phyloP scores from a whole-genome alignment of 2,329 filamentous ascomycete species.

The Colletotrichum nymphaeae region DNA sequence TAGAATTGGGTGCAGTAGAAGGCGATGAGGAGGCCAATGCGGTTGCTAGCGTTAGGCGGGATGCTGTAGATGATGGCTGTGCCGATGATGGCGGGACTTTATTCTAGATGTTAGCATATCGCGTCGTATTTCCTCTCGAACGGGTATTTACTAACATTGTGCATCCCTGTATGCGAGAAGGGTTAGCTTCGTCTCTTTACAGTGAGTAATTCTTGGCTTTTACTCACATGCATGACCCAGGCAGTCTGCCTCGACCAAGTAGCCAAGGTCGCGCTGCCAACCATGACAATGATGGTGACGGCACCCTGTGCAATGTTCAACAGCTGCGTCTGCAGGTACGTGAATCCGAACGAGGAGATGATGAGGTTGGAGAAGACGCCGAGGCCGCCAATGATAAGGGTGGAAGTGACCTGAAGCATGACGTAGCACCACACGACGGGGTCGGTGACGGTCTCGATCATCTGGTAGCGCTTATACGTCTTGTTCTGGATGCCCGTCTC shows the following conservation, averaged over 20 bases:
- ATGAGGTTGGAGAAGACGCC: slow-evolving; percentile 75
- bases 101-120: not conserved
- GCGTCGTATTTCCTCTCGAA: no score
- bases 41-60: slow-evolving; percentile 43
- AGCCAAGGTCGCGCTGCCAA: slow-evolving; percentile 56
- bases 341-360: slow-evolving; percentile 69
- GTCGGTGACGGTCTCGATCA: slow-evolving; percentile 61
- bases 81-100: slow-evolving; percentile 42
- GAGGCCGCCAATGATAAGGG: slow-evolving; percentile 70
- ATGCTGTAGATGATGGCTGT: slow-evolving; percentile 53
- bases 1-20: slow-evolving; percentile 59
- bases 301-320: slow-evolving; percentile 63
- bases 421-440: slow-evolving; percentile 70
- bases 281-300: slow-evolving; percentile 35
- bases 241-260: slow-evolving; percentile 67
- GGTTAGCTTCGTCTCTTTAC: slow-evolving; percentile 72
- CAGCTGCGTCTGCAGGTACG: slow-evolving; percentile 67
- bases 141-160: not conserved
- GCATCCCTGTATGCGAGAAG: slow-evolving; percentile 61
- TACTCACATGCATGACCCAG: slow-evolving; percentile 46
- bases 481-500: slow-evolving; percentile 81
- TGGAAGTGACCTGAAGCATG: slow-evolving; percentile 69
- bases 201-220: slow-evolving; percentile 54
- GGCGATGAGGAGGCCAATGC: slow-evolving; percentile 49
- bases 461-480: slow-evolving; percentile 75